A percentile compares a stretch with the other conserved stretches of the same genome.
Conservation (phyloP, 129 eudicot genomes). For the Tanacetum coccineum region DNA sequence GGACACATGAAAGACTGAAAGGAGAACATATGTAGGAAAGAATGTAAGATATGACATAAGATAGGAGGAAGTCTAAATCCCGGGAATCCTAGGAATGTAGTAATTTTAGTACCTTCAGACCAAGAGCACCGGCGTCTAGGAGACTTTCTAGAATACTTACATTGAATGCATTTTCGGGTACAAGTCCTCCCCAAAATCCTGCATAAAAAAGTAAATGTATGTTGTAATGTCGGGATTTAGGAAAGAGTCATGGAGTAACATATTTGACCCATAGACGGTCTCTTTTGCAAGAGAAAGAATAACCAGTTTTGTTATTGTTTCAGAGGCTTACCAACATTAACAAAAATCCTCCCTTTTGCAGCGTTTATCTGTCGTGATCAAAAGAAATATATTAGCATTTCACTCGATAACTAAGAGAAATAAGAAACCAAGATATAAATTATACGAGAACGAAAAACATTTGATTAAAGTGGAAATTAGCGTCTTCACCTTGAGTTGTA, state of each 20-base stretch:
- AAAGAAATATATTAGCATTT: slow-evolving; percentile 14
- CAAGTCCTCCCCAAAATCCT: slow-evolving; percentile 99
- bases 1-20: slow-evolving; percentile 97
- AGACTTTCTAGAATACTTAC: slow-evolving; percentile 65
- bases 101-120: slow-evolving; percentile 62
- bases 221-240: background rate
- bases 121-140: slow-evolving; percentile 88
- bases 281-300: background rate
- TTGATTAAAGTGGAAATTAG: slow-evolving; percentile 15
- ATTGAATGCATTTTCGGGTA: slow-evolving; percentile 92
- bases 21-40: slow-evolving; percentile 11
- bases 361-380: slow-evolving; percentile 53
- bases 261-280: background rate
- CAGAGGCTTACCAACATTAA: slow-evolving; percentile 80
- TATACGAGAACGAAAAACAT: background rate
- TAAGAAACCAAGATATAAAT: background rate
- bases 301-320: background rate
- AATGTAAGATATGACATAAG: slow-evolving; percentile 9
- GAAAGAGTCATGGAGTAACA: too few species aligned
- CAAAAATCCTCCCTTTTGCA: slow-evolving; percentile 69
- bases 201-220: slow-evolving; percentile 8
- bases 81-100: background rate
- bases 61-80: background rate
- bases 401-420: background rate
- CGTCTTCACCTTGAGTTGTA: slow-evolving; percentile 73